Evolutionary conservation across 2,329 filamentous ascomycete genomes (phyloP), one percentile per base, ranked within the genome.

Genomic region (Emydomyces testavorans): DNA sequence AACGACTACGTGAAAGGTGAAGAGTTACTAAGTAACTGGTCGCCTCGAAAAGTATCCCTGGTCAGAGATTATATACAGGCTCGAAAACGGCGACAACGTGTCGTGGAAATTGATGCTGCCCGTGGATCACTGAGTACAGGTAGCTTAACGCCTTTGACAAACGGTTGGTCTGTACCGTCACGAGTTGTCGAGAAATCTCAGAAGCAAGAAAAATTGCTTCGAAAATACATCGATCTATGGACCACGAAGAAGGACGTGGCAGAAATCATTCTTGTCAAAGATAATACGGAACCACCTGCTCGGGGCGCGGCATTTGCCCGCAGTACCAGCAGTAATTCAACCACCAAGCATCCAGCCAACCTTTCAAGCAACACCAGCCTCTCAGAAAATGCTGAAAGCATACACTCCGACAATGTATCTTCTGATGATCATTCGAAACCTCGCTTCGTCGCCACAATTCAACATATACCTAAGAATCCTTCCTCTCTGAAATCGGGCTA

Each of bases 1-100:
- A 84, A 94, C 58, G 87, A 94, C 63, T 96, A 95, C 61, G 85
- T 98, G 58, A 95, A 94, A 64, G 92, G 92, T 48, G 89, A 98
- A 66, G 92, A 98, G 64, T 76, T 82, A 41, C 72, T 98, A 32
- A 80, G 74, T 2, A 80, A 80, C 49, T 98, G 92, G 92, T 80
- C 82, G 6, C 90, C 92, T 1, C 78, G 92, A 35, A 88, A 92
- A 29, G 85, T 96, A 2, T 93, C 87, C 0, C 70, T 98, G 0
- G 82, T 98, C n/a, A 79, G 81, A 50, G 92, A 98, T 65, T 94
- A 83, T 58, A 82, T 95, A 47, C 67, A 74, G 8, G 77, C 83
- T 4, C 80, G 80, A 51, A 87, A 85, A 65, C 82, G 84, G 60
- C 80, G 80, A 56, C 73, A 77, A 50, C 80, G 88, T 13, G 74